Conservation (phyloP, 495 filamentous ascomycete species). For the Hyaloscypha bicolor region DNA sequence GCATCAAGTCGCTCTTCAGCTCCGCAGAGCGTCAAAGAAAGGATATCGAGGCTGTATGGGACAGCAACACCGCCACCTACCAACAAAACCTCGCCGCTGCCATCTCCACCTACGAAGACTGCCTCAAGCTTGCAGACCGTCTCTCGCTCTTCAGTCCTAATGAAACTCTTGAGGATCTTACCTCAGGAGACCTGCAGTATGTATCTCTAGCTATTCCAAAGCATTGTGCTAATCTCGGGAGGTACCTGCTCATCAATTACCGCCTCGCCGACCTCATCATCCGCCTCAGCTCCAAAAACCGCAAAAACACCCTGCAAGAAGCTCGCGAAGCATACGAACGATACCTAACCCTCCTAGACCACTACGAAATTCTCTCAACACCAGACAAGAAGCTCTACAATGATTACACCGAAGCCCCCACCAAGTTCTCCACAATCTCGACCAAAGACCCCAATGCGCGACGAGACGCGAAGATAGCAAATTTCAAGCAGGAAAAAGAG, state of each 20-base stretch:
- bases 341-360: constrained; percentile 74
- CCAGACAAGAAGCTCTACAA: constrained; percentile 72
- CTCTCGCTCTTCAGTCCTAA: constrained; percentile 88
- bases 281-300: constrained; percentile 54
- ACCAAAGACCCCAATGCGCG: constrained; percentile 70
- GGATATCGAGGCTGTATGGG: constrained; percentile 45
- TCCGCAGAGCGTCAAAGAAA: constrained; percentile 58
- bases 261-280: constrained; percentile 68
- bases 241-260: constrained; percentile 70
- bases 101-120: constrained; percentile 71
- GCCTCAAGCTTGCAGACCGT: constrained; percentile 64
- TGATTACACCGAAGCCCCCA: constrained; percentile 65
- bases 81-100: constrained; percentile 66
- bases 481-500: constrained; percentile 85
- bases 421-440: constrained; percentile 68
- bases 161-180: constrained; percentile 85
- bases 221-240: constrained; percentile 36
- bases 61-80: constrained; percentile 51
- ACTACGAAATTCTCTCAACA: constrained; percentile 70
- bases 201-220: constrained; percentile 39
- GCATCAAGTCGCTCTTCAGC: constrained; percentile 57
- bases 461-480: constrained; percentile 80
- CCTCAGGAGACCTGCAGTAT: constrained; percentile 80
- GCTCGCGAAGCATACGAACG: constrained; percentile 72
- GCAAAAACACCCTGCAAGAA: constrained; percentile 62